Base-by-base conservation (phyloP, 2,329 filamentous ascomycete genomes). In the Phoma sp. region DNA sequence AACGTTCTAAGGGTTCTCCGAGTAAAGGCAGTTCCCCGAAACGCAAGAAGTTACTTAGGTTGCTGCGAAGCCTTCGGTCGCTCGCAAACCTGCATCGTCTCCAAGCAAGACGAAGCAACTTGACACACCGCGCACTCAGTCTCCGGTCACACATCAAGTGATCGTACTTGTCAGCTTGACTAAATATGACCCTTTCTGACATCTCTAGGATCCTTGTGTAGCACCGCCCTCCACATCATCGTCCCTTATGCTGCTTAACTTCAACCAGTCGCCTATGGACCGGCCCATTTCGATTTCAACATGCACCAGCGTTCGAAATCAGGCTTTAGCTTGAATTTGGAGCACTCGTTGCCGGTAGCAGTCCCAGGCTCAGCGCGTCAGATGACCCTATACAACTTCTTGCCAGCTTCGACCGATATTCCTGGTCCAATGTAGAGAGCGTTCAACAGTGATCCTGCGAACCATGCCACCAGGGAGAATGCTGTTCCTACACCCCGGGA, bases 301-400 rank as follows among this genome's bases (percentile, higher is more conserved):
- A 28, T 42, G 23, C 34, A 30, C 7, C 34, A 39, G 9, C 42
- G 36, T 6, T 46, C 42, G 6, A 14, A 23, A 4, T 56, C 47
- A 10, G 47, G 53, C 18, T 66, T 64, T n/a, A 66, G 56, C 30
- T 7, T 56, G n/a, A 29, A 57, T 6, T 59, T 70, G 2, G 58
- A 61, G 20, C 67, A 58, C 39, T 71, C 71, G 18, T 72, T 68
- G 7, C 69, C 70, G 5, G 56, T 73, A n/a, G 46, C 62, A 28
- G 61, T 72, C 28, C 69, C 67, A n/a, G 34, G 37, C 12, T 45
- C 59, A 15, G 37, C 42, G 10, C 56, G 60, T 23, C 46, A 61
- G 43, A 25, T 38, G 25, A 34, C 29, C 12, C 7, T 34, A 17
- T 23, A 43, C 7, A 42, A 25, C 21, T 34, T 47, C 4, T 38